Percentiles rank a stretch among this genome's conserved stretches.
These are phyloP conservation scores for Chlamydomonas sp. DNA, from an alignment of 139 green algal genomes.

Conservation along the genomic window DNA sequence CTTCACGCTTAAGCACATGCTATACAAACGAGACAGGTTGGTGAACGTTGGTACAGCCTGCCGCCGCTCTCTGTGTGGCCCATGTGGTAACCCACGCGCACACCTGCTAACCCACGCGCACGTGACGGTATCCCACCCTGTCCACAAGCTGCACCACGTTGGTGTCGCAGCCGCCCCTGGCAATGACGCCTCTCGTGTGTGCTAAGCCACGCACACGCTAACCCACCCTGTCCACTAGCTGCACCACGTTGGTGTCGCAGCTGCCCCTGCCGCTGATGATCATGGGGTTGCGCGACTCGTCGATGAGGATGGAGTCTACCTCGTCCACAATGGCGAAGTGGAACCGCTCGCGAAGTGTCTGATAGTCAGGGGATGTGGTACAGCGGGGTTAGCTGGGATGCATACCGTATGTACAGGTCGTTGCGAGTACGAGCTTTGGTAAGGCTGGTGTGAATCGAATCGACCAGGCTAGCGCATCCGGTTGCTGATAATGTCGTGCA, in stretches of 20 bases:
- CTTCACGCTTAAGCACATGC: no score
- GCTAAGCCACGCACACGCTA: not conserved
- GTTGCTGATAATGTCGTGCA: no score
- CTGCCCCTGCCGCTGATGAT: conserved; percentile 76
- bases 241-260: conserved; percentile 35
- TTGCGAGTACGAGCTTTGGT: no score
- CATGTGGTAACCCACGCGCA: not conserved
- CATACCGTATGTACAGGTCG: no score
- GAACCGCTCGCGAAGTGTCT: conserved; percentile 46
- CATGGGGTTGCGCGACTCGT: conserved; percentile 96
- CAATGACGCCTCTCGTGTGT: conserved; percentile 89
- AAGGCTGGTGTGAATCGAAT: not conserved
- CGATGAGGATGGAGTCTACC: conserved; percentile 98
- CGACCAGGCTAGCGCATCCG: no score
- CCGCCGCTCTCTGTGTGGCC: not conserved
- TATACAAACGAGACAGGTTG: not conserved
- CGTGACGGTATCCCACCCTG: not conserved
- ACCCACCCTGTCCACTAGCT: conserved; percentile 46
- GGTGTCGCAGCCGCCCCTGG: conserved; percentile 20
- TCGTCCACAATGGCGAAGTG: conserved; percentile 95
- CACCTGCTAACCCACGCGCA: not conserved
- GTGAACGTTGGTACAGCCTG: not conserved
- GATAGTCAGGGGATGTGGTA: not conserved
- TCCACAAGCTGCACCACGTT: conserved; percentile 13
- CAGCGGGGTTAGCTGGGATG: not conserved